These are phyloP conservation scores for Trichosporon sp. DNA, from an alignment of 1,284 basidiomycete species.

Conservation along the genomic window DNA sequence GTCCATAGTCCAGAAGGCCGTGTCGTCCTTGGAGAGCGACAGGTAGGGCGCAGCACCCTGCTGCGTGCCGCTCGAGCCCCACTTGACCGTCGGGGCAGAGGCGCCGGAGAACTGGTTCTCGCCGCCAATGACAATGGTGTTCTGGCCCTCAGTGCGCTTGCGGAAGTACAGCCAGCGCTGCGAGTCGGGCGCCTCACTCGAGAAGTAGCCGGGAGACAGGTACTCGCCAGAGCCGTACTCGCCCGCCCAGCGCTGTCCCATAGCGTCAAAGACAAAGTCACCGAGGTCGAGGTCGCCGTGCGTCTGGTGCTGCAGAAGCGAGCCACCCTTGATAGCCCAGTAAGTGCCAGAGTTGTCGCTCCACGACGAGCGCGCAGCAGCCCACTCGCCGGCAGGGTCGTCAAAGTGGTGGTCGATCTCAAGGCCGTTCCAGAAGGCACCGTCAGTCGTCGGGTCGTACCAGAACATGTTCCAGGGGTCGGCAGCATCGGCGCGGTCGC, in stretches of 20 bases:
- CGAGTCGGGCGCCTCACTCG: slow-evolving; percentile 64
- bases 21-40: slow-evolving; percentile 59
- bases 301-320: slow-evolving; percentile 71
- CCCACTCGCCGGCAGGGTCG: slow-evolving; percentile 70
- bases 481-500: slow-evolving; percentile 79
- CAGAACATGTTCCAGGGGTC: slow-evolving; percentile 98
- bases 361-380: slow-evolving; percentile 85
- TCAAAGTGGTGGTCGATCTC: slow-evolving; percentile 78
- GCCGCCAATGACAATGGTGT: slow-evolving; percentile 75
- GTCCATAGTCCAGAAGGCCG: slow-evolving; percentile 77
- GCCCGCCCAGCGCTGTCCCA: slow-evolving; percentile 92
- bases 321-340: slow-evolving; percentile 82
- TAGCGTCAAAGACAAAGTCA: slow-evolving; percentile 90
- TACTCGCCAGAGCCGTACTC: slow-evolving; percentile 90
- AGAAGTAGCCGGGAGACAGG: slow-evolving; percentile 65
- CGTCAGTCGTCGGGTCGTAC: slow-evolving; percentile 77
- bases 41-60: slow-evolving; percentile 68
- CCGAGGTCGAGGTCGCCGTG: slow-evolving; percentile 91
- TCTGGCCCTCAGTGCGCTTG: slow-evolving; percentile 95
- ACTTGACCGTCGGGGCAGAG: slow-evolving; percentile 54
- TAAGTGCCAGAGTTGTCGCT: slow-evolving; percentile 77
- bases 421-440: slow-evolving; percentile 86
- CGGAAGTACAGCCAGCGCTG: slow-evolving; percentile 87
- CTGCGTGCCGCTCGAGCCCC: slow-evolving; percentile 57
- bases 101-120: slow-evolving; percentile 81